Percentiles rank a stretch among this genome's conserved stretches.
Conservation (phyloP, 1,284 basidiomycete species). For the Peniophora sp. region DNA sequence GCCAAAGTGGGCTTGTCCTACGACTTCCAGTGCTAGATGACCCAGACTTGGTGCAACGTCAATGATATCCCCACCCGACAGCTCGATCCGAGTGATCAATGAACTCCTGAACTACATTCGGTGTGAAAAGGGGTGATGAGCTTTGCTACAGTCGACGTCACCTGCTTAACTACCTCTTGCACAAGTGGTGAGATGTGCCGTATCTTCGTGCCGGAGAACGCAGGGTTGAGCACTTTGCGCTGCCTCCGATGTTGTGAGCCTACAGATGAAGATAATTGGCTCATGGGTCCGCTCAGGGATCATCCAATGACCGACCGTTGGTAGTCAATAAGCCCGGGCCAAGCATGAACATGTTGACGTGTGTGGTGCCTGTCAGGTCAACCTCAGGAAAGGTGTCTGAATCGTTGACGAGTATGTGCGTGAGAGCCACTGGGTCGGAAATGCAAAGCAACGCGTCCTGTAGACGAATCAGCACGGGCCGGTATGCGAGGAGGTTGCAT, state of each 20-base stretch:
- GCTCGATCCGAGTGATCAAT: too few species aligned
- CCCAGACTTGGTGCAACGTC: background rate
- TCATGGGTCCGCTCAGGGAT: background rate
- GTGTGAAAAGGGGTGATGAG: too few species aligned
- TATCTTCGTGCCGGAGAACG: constrained; percentile 40
- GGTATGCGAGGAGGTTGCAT: background rate
- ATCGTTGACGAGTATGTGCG: constrained; percentile 20
- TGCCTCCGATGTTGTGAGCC: constrained; percentile 44
- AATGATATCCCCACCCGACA: background rate
- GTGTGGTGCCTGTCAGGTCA: background rate
- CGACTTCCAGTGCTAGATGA: background rate
- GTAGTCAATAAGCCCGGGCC: constrained; percentile 25
- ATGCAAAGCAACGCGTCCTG: constrained; percentile 18
- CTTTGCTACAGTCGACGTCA: constrained; percentile 6
- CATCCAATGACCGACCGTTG: background rate
- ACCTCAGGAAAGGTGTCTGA: constrained; percentile 13
- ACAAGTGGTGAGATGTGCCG: constrained; percentile 36
- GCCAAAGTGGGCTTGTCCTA: background rate
- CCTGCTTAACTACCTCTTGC: constrained; percentile 37
- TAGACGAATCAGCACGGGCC: background rate
- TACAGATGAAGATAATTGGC: constrained; percentile 9
- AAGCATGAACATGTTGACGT: constrained; percentile 10
- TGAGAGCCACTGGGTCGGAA: constrained; percentile 17
- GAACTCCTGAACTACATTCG: too few species aligned
- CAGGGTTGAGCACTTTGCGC: constrained; percentile 40